A percentile compares a stretch with the other conserved stretches of the same genome.
Evolutionary conservation across 495 filamentous ascomycete genomes (phyloP).

Genomic region (Penicillium egyptiacum): DNA sequence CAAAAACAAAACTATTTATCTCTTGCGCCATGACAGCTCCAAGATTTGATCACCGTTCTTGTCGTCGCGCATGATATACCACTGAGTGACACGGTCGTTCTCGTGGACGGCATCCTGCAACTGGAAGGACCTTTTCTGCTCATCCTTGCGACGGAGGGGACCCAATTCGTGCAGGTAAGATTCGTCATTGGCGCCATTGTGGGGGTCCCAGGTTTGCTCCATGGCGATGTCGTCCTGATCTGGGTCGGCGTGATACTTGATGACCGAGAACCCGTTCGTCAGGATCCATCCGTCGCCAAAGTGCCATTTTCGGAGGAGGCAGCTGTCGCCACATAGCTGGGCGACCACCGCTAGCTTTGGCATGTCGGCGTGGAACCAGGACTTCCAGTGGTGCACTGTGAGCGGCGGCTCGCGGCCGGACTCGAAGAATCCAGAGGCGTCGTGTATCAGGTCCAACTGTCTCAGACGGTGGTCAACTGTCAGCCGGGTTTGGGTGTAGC

Average conservation of each 20-base stretch:
- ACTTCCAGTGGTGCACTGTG: constrained; percentile 61
- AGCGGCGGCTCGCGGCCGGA: constrained; percentile 48
- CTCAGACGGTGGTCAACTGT: constrained; percentile 53
- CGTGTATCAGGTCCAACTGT: constrained; percentile 52
- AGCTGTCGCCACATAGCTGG: constrained; percentile 55
- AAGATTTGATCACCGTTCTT: constrained; percentile 39
- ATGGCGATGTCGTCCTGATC: constrained; percentile 35
- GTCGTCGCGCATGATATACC: constrained; percentile 40
- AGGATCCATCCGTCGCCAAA: constrained; percentile 58
- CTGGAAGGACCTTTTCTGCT: constrained; percentile 37
- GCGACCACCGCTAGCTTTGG: constrained; percentile 48
- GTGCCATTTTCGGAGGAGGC: constrained; percentile 56
- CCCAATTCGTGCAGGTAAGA: constrained; percentile 46
- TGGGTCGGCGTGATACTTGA: constrained; percentile 47
- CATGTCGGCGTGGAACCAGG: constrained; percentile 55
- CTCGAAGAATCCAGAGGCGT: constrained; percentile 58
- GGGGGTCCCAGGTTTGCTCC: constrained; percentile 50
- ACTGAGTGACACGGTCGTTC: constrained; percentile 37
- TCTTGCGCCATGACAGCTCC: constrained; percentile 45
- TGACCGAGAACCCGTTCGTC: constrained; percentile 56
- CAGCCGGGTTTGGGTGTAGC: constrained; percentile 49
- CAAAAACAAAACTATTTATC: constrained; percentile 19
- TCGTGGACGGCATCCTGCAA: constrained; percentile 37
- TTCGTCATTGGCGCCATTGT: constrained; percentile 41
- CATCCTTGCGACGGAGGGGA: constrained; percentile 42